These are phyloP conservation scores for Tremellales sp. DNA, from an alignment of 1,284 basidiomycete species.

Conservation along the genomic window DNA sequence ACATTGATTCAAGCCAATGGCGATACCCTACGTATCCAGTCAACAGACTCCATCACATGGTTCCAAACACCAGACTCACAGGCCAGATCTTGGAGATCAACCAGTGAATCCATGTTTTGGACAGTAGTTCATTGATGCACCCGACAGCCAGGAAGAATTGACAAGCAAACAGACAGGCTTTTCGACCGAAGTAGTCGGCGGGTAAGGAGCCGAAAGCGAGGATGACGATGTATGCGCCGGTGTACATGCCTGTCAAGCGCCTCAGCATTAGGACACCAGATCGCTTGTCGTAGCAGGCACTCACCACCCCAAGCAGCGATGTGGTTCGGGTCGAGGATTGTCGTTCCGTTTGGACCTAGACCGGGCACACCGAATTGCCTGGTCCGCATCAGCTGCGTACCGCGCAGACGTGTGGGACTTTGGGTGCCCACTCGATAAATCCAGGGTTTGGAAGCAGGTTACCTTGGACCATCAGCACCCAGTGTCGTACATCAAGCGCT, in stretches of 20 bases:
- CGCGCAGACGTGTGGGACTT: no score
- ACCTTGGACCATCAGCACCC: no score
- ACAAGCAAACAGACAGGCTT: constrained; percentile 3
- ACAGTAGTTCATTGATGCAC: constrained; percentile 4
- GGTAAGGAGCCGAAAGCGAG: neutral
- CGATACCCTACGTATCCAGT: neutral
- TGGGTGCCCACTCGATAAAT: no score
- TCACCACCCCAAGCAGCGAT: constrained; percentile 6
- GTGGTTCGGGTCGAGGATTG: constrained; percentile 1
- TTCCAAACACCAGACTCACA: no score
- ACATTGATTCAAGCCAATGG: constrained; percentile 1
- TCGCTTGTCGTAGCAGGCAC: neutral
- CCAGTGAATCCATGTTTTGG: constrained; percentile 7
- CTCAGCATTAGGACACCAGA: no score
- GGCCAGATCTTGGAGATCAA: neutral
- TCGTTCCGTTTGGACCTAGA: no score
- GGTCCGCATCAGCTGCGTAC: constrained; percentile 1
- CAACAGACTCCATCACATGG: neutral
- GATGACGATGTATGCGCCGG: neutral
- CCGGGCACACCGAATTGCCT: no score
- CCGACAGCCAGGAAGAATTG: constrained; percentile 7
- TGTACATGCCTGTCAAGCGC: neutral
- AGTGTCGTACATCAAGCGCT: constrained; percentile 4
- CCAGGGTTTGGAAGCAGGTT: no score
- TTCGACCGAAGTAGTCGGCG: constrained; percentile 19